Evolutionary conservation across 2,329 filamentous ascomycete species (phyloP), one percentile per base, ranked within the genome.

Genomic region (Hortaea sp.): DNA sequence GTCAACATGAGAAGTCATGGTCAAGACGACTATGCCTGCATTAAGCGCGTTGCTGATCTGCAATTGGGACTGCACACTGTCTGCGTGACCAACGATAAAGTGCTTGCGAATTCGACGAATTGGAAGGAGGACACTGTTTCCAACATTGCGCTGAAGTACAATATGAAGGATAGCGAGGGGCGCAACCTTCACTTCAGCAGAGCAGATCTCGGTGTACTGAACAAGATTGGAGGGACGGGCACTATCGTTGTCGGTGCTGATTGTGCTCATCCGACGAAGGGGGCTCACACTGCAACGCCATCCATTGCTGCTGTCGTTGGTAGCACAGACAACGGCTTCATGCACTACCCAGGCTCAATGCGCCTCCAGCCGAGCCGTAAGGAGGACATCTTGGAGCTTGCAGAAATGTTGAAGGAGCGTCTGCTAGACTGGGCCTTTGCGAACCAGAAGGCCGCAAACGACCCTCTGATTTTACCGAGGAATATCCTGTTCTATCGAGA

Each of bases 221-320:
- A 11, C 29, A 41, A 11, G 30, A 41, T 38, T 43, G 28, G 32
- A 41, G 58, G 6, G 67, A 66, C 0, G 20, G 20, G 20, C 20
- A 20, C 20, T 20, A 63, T 72, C 47, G 49, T 71, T 6, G 50
- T 71, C 5, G 69, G 69, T 0, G 64, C 64, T 0, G 71, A 74
- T 49, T 64, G 71, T 1, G 66, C 65, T 0, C 71, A 74, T 49
- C 66, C 69, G 0, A 54, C 55, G 1, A 29, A 46, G 1, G 53
- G 49, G 1, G 45, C 56, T 2, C 13, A 59, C 1, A 5, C 30
- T 2, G 57, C 55, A 7, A 57, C 54, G 0, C 69, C 69, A 0
- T 69, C 66, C 0, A 63, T 72, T 10, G 67, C 69, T 1, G 62
- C 62, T 3, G 54, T 72, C 1, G 69, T 71, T 7, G 68, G 63